phyloP scores from a whole-genome alignment of 192 early-diverging fungal species.

The Obelidium mucronatum region DNA sequence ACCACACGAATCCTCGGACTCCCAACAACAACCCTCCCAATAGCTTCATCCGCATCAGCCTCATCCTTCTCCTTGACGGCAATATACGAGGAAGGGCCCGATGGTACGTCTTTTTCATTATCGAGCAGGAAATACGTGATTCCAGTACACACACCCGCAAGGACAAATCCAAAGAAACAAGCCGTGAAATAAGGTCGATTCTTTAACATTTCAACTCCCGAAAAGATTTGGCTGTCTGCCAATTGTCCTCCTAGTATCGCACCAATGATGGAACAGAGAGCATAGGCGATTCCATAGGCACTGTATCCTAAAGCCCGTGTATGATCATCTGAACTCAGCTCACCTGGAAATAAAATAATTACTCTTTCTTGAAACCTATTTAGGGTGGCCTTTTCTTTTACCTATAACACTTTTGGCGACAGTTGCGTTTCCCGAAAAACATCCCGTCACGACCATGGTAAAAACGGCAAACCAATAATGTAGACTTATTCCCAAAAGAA shows the following conservation, averaged over 20 bases:
- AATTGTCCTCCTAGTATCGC: conserved; percentile 42
- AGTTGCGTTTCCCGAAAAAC: conserved; percentile 41
- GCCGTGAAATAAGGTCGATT: conserved; percentile 45
- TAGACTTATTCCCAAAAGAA: conserved; percentile 38
- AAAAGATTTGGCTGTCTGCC: conserved; percentile 33
- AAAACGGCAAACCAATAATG: conserved; percentile 33
- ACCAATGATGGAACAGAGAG: conserved; percentile 37
- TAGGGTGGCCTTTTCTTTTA: too few relatives aligned
- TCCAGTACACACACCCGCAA: conserved; percentile 31
- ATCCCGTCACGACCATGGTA: conserved; percentile 37
- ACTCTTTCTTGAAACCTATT: neutral
- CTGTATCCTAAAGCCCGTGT: conserved; percentile 43
- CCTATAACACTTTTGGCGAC: conserved; percentile 52
- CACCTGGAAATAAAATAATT: conserved; percentile 2
- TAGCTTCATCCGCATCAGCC: neutral
- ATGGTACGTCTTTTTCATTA: neutral
- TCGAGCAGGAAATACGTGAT: conserved; percentile 1
- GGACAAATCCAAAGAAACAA: conserved; percentile 38
- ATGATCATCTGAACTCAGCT: conserved; percentile 38
- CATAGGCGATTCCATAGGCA: conserved; percentile 47
- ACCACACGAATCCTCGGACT: neutral
- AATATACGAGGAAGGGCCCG: neutral
- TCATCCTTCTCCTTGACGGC: neutral
- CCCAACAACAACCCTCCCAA: neutral
- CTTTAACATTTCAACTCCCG: neutral